These are phyloP conservation scores for Aspergillus bridgeri DNA, from an alignment of 495 filamentous ascomycete genomes.

Conservation along the genomic window DNA sequence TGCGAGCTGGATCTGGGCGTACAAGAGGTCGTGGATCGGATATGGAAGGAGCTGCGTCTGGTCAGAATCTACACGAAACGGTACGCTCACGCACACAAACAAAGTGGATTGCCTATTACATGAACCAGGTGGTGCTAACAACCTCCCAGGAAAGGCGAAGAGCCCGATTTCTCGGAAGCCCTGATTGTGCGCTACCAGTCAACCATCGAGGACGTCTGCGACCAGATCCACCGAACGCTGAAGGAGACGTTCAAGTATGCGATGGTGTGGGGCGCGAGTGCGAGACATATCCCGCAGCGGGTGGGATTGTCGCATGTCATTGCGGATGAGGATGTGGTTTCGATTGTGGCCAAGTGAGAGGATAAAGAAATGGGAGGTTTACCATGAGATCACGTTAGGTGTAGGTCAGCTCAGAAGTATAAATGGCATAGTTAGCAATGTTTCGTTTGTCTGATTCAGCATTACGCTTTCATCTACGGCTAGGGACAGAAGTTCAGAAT, in stretches of 20 bases:
- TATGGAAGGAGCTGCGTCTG: constrained; percentile 90
- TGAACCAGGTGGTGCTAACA: constrained; percentile 8
- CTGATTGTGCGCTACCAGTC: constrained; percentile 86
- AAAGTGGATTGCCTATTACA: background rate
- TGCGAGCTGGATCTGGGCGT: constrained; percentile 98
- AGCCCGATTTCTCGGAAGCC: constrained; percentile 89
- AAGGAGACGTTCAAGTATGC: constrained; percentile 99
- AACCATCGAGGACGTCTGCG: constrained; percentile 95
- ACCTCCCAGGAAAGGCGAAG: constrained; percentile 66
- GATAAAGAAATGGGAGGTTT: constrained; percentile 1
- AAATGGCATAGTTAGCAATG: no score
- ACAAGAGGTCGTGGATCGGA: constrained; percentile 88
- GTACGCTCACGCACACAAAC: constrained; percentile 24
- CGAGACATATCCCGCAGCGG: constrained; percentile 88
- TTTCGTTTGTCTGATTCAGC: no score
- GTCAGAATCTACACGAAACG: constrained; percentile 96
- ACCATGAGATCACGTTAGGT: background rate
- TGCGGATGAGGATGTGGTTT: constrained; percentile 94
- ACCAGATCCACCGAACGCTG: constrained; percentile 87
- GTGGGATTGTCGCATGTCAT: constrained; percentile 86
- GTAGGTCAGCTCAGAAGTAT: background rate
- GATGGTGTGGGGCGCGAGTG: constrained; percentile 95
- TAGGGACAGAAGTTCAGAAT: no score
- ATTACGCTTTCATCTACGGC: no score
- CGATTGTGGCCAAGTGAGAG: constrained; percentile 63